Percentiles rank a stretch among this genome's conserved stretches.
phyloP scores from a whole-genome alignment of 148 eudicot genomes.

The Spergularia marina region DNA sequence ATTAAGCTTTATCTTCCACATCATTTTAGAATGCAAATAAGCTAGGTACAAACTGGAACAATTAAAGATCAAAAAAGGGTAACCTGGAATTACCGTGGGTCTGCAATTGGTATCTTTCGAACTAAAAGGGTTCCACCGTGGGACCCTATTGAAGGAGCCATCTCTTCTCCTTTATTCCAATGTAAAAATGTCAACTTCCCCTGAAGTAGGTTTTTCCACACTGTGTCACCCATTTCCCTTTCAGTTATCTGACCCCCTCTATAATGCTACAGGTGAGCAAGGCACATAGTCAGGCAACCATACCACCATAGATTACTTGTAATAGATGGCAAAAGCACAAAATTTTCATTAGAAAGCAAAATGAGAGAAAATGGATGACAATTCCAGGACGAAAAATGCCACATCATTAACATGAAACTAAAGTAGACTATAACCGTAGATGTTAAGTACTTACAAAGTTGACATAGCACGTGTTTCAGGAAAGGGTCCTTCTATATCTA shows the following conservation, averaged over 20 bases:
- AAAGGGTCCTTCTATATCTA: not conserved
- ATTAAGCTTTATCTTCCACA: not conserved
- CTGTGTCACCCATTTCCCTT: conserved; percentile 43
- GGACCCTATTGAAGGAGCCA: conserved; percentile 68
- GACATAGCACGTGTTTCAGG: not conserved
- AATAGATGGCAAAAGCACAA: not conserved
- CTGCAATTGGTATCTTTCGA: conserved; percentile 68
- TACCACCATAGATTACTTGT: not conserved
- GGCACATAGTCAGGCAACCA: conserved; percentile 7
- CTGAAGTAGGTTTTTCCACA: conserved; percentile 57
- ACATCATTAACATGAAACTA: not conserved
- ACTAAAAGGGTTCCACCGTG: conserved; percentile 89
- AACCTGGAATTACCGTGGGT: conserved; percentile 52
- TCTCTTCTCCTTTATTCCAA: conserved; percentile 78
- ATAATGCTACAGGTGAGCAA: conserved; percentile 48
- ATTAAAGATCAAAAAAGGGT: not conserved
- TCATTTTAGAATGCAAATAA: not conserved
- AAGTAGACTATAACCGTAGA: not conserved
- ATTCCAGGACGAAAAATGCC: not conserved
- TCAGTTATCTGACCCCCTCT: conserved; percentile 46
- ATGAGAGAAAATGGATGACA: not conserved
- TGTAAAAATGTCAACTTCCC: conserved; percentile 83
- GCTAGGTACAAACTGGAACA: not conserved
- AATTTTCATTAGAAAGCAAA: conserved; percentile 1
- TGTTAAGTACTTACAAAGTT: not conserved